These are phyloP conservation scores for Clohesyomyces aquaticus DNA, from an alignment of 495 filamentous ascomycete species.

Conservation along the genomic window DNA sequence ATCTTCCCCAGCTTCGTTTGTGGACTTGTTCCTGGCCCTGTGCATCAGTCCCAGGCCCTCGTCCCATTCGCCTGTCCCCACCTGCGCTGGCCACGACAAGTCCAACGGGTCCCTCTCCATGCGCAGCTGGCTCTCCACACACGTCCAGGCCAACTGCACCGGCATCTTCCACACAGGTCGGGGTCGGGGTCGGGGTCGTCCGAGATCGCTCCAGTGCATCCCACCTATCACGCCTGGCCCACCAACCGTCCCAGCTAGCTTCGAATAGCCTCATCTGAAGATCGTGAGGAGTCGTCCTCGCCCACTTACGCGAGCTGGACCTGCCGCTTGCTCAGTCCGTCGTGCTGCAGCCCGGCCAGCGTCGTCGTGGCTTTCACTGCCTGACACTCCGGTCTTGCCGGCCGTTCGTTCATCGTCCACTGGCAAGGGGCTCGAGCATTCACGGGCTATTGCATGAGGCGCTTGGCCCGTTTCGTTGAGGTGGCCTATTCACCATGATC, in stretches of 20 bases:
- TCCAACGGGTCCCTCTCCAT: background rate
- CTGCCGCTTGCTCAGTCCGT: constrained; percentile 24
- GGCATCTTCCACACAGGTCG: too few relatives aligned
- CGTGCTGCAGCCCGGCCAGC: background rate
- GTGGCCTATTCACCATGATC: constrained; percentile 24
- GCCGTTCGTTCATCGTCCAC: constrained; percentile 5
- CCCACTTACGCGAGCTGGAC: constrained; percentile 5
- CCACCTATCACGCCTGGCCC: constrained; percentile 19
- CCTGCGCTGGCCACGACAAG: background rate
- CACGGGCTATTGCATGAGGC: constrained; percentile 13
- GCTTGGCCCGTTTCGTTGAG: constrained; percentile 12
- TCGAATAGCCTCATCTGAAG: constrained; percentile 14
- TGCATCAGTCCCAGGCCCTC: background rate
- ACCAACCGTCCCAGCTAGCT: constrained; percentile 16
- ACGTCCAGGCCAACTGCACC: background rate
- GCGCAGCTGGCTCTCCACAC: background rate
- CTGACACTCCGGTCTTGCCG: background rate
- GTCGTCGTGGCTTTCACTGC: constrained; percentile 11
- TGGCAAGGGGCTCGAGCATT: background rate
- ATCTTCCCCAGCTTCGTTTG: background rate
- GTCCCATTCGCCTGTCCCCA: background rate
- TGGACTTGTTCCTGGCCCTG: background rate
- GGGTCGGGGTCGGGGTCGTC: constrained; percentile 8
- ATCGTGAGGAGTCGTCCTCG: constrained; percentile 29
- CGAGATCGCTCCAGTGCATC: background rate